Base-by-base conservation (phyloP, 1,139 yeast species). In the Hyphopichia fennica region DNA sequence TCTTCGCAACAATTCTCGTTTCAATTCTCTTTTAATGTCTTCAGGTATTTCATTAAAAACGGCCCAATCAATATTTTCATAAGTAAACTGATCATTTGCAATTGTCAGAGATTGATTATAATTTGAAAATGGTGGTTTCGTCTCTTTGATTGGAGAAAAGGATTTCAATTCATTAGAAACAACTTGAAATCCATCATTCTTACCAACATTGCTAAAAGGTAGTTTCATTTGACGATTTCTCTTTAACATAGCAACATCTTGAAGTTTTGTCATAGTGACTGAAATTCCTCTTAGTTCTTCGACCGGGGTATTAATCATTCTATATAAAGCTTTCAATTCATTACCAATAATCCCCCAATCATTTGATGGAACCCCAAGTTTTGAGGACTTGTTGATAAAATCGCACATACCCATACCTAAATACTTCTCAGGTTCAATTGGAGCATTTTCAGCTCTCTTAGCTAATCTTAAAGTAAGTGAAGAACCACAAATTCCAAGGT, bases 351-450 rank as follows among this genome's bases (percentile, higher is more conserved):
- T 60, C 0, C 87, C 87, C 53, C 72, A 55, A 40, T 84, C 87
- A 52, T 79, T 73, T 0, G 95, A 83, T 1, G 84, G 72, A 0
- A 77, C 61, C 0, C 90, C 90, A n/a, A 89, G 56, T 36, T 72
- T 69, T 2, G 85, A 69, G 2, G 84, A 69, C 51, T 81, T 83
- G 40, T 82, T 80, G 17, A 75, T 63, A 34, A 82, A 71, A 39
- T 83, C 88, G 60, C 96, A 89, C 15, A 59, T 56, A 0, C 99
- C 98, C 80, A 86, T 81, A 0, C 99, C 99, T 54, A 93, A 52
- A 59, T 69, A 84, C 55, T 93, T 93, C 1, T 87, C 77, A 0
- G 97, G 88, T 14, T 79, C 79, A 1, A 82, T 57, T 0, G 95
- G 90, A 0, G 95, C 95, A 44, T 71, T 72, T 0, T 69, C 65